These are phyloP conservation scores for Phyllosticta paracitricarpa DNA, from an alignment of 2,329 filamentous ascomycete genomes.

Conservation along the genomic window DNA sequence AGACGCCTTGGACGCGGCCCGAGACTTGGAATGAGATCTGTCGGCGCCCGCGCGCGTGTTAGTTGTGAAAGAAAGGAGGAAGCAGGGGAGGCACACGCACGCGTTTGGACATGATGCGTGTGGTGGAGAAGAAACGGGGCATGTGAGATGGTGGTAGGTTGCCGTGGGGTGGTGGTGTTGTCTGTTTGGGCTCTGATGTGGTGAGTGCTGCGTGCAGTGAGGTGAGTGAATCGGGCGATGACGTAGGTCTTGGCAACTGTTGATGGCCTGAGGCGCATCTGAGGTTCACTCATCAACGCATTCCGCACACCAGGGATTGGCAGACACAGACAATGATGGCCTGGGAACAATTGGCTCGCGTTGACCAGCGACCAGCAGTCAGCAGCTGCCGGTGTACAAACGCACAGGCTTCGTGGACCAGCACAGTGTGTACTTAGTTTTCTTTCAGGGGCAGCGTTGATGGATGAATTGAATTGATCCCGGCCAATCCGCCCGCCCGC, in stretches of 20 bases:
- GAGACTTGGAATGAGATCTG: slow-evolving; percentile 40
- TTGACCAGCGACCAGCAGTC: too few relatives aligned
- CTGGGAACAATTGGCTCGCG: too few relatives aligned
- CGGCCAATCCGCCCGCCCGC: slow-evolving; percentile 1
- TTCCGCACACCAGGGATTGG: not conserved
- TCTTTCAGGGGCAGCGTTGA: not conserved
- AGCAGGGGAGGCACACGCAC: not conserved
- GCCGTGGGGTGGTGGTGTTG: not conserved
- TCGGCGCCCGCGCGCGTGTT: not conserved
- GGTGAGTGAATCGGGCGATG: not conserved
- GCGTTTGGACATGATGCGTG: slow-evolving; percentile 8
- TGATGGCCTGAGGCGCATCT: not conserved
- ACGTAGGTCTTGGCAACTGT: not conserved
- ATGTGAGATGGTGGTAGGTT: too few relatives aligned
- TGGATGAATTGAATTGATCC: not conserved
- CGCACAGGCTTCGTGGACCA: too few relatives aligned
- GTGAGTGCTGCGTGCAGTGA: too few relatives aligned
- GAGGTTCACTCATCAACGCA: not conserved
- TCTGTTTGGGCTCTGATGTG: not conserved
- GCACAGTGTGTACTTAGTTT: not conserved
- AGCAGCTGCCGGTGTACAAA: not conserved
- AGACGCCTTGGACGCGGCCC: slow-evolving; percentile 41
- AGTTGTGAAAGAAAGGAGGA: not conserved
- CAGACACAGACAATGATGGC: too few relatives aligned
- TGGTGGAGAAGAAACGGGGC: slow-evolving; percentile 2